Evolutionary conservation across 2,329 filamentous ascomycete genomes (phyloP), one percentile per base, ranked within the genome.

Genomic region (Huntiella bhutanensis): DNA sequence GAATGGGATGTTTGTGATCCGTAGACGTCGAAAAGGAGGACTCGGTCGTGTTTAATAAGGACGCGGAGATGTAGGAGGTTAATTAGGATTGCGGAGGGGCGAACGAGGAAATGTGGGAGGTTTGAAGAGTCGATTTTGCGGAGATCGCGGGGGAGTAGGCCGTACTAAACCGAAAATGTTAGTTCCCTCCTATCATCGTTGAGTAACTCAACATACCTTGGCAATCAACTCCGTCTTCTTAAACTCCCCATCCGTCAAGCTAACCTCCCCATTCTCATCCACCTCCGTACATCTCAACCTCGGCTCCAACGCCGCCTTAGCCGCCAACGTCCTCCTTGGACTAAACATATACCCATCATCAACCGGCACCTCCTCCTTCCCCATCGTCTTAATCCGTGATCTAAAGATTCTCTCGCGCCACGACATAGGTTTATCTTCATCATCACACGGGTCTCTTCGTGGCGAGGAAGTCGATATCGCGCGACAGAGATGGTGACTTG

Each of bases 51-150:
- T 65, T 95, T 95, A 60, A 98, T 94, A 17, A 98, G 71, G 45
- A 94, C 91, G 51, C 91, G 83, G 41, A 98, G 75, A 61, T 98
- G 91, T n/a, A 96, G 75, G 8, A 98, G 71, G 58, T 96, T 98
- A 54, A 98, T 82, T 2, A 98, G 71, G 52, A 98, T 96, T 4
- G 88, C 85, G 5, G 82, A 87, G 5, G 85, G 86, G 33, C 91
- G 85, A 52, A 98, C 79, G 53, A 96, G 78, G 48, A 98, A 96
- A 57, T 95, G 87, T 6, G 91, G 91, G 16, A 98, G 74, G 51
- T 92, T 83, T 49, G 85, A 94, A 11, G 87, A 95, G 60, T 98
- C 91, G 57, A 98, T 95, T 64, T 98, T 98, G 55, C 91, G 82
- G 48, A 98, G 69, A 66, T 98, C 91, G 51, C 91, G 87, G 47